A percentile compares a stretch with the other conserved stretches of the same genome.
phyloP scores from a whole-genome alignment of 805 yeast genomes.

The Maudiozyma serrabonitensis region DNA sequence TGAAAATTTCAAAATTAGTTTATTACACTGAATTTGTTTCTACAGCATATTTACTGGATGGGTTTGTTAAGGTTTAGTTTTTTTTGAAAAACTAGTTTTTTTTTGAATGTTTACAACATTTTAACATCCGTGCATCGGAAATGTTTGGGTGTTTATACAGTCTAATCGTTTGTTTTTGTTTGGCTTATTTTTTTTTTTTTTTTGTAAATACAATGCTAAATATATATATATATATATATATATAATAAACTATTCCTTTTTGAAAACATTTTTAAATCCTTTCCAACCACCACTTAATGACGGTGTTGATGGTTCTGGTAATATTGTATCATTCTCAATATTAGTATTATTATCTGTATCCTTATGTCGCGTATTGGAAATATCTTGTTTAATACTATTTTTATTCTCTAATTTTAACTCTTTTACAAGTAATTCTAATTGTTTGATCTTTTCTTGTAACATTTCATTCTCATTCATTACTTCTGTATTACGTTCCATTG shows the following conservation, averaged over 20 bases:
- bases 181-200: too few relatives aligned
- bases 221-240: neutral
- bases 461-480: constrained; percentile 55
- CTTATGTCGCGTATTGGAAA: neutral
- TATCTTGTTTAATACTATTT: constrained; percentile 1
- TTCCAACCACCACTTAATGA: constrained; percentile 18
- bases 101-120: too few relatives aligned
- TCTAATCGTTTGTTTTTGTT: neutral
- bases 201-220: neutral
- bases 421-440: constrained; percentile 35
- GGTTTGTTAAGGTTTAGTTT: too few relatives aligned
- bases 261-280: constrained; percentile 20
- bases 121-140: too few relatives aligned
- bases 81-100: too few relatives aligned
- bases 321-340: neutral
- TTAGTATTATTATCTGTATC: neutral
- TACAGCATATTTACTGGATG: too few relatives aligned
- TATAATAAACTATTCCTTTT: constrained; percentile 7
- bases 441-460: constrained; percentile 43
- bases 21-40: too few relatives aligned
- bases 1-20: too few relatives aligned
- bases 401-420: constrained; percentile 26
- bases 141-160: too few relatives aligned
- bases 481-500: constrained; percentile 52
- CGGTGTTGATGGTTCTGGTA: neutral